Evolutionary conservation across 352 stramenopile genomes (phyloP).

Genomic region (Blastocystis sp.): DNA sequence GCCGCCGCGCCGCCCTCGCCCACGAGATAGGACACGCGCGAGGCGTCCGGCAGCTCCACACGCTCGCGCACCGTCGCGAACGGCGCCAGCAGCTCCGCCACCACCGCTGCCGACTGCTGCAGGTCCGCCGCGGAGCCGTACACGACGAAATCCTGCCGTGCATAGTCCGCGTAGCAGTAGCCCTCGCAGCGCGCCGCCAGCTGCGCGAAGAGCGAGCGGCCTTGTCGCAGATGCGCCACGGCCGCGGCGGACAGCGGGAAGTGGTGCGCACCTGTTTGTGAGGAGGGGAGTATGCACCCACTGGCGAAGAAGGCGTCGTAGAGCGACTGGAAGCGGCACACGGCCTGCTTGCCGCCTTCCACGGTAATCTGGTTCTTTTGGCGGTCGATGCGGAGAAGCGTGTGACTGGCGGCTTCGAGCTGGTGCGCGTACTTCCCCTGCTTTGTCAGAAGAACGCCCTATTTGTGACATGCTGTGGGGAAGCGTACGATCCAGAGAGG

Average conservation of each 20-base stretch:
- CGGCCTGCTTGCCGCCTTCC: not conserved
- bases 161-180: not conserved
- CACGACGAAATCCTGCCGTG: not conserved
- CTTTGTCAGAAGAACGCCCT: constrained; percentile 1
- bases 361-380: not conserved
- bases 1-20: not conserved
- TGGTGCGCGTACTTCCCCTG: not conserved
- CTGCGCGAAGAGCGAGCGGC: not conserved
- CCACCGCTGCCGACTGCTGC: not conserved
- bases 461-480: not conserved
- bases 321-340: not conserved
- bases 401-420: not conserved
- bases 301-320: not conserved
- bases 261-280: not conserved
- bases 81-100: not conserved
- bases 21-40: not conserved
- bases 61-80: not conserved
- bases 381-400: not conserved
- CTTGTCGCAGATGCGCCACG: not conserved
- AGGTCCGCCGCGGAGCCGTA: not conserved
- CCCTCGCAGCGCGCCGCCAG: not conserved
- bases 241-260: not conserved
- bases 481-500: not conserved
- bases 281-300: not conserved
- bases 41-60: not conserved